phyloP scores from a whole-genome alignment of 2,329 filamentous ascomycete genomes.

The Calonectria naviculata region DNA sequence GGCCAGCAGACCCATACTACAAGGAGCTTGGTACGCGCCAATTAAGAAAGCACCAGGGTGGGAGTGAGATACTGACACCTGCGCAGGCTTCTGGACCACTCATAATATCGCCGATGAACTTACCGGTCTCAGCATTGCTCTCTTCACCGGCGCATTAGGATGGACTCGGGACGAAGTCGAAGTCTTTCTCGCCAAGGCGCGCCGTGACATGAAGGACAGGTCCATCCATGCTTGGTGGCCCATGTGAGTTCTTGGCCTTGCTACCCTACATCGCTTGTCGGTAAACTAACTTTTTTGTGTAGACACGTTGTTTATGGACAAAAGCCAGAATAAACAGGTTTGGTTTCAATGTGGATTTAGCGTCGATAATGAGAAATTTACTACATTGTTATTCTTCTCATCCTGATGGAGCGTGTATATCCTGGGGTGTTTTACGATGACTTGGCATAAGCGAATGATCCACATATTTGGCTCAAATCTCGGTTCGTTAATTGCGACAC shows the following conservation, averaged over 20 bases:
- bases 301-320: slow-evolving; percentile 40
- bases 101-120: slow-evolving; percentile 48
- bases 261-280: neutral
- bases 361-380: neutral
- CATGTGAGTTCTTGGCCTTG: slow-evolving; percentile 43
- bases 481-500: neutral
- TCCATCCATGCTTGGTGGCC: slow-evolving; percentile 52
- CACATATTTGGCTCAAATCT: neutral
- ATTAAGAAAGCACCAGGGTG: too few species aligned
- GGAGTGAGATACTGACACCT: slow-evolving; percentile 36
- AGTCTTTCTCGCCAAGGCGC: slow-evolving; percentile 46
- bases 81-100: slow-evolving; percentile 52
- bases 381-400: neutral
- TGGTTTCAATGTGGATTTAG: neutral
- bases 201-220: slow-evolving; percentile 47
- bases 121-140: slow-evolving; percentile 49
- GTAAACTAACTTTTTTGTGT: neutral
- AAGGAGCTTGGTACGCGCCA: slow-evolving; percentile 59
- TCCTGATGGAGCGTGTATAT: neutral
- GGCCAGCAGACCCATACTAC: slow-evolving; percentile 61
- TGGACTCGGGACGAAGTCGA: slow-evolving; percentile 48
- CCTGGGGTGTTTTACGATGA: neutral
- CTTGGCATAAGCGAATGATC: neutral
- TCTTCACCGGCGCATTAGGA: slow-evolving; percentile 50
- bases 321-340: slow-evolving; percentile 27